These are phyloP conservation scores for Nymphaea thermarum DNA, from an alignment of 164 flowering plant genomes.

Conservation along the genomic window DNA sequence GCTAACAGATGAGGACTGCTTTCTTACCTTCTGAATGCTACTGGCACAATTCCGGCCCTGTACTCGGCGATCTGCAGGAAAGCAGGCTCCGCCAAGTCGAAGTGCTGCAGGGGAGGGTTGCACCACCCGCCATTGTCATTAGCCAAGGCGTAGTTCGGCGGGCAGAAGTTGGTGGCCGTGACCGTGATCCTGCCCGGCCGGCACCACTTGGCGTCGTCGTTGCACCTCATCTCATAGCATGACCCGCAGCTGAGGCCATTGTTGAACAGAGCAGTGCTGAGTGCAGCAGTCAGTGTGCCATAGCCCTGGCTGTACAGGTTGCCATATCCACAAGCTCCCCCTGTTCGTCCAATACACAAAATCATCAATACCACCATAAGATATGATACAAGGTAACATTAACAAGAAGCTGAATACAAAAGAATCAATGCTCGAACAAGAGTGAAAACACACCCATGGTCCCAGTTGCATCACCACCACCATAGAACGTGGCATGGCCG, in stretches of 20 bases:
- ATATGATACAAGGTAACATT: neutral
- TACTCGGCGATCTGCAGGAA: conserved; percentile 41
- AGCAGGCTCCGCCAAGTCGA: conserved; percentile 47
- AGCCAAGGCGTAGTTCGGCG: conserved; percentile 30
- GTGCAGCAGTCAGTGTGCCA: conserved; percentile 34
- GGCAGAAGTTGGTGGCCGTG: conserved; percentile 50
- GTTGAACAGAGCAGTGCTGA: conserved; percentile 33
- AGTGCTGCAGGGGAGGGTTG: conserved; percentile 50
- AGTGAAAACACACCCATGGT: conserved; percentile 22
- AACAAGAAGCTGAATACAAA: no score
- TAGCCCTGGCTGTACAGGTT: conserved; percentile 27
- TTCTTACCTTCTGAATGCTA: conserved; percentile 29
- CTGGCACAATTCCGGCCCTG: conserved; percentile 48
- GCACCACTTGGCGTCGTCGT: conserved; percentile 36
- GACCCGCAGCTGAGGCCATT: conserved; percentile 32
- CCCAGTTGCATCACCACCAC: conserved; percentile 35
- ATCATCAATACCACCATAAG: no score
- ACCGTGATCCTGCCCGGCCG: conserved; percentile 22
- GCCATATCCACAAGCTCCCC: conserved; percentile 42
- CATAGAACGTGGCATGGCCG: conserved; percentile 38
- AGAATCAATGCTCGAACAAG: neutral
- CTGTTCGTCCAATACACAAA: conserved; percentile 7
- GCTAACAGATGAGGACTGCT: no score
- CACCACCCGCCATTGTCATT: conserved; percentile 60
- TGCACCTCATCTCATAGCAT: conserved; percentile 32